A percentile compares a stretch with the other conserved stretches of the same genome.
phyloP scores from a whole-genome alignment of 306 rosid genomes.

The Rosa multiflora region DNA sequence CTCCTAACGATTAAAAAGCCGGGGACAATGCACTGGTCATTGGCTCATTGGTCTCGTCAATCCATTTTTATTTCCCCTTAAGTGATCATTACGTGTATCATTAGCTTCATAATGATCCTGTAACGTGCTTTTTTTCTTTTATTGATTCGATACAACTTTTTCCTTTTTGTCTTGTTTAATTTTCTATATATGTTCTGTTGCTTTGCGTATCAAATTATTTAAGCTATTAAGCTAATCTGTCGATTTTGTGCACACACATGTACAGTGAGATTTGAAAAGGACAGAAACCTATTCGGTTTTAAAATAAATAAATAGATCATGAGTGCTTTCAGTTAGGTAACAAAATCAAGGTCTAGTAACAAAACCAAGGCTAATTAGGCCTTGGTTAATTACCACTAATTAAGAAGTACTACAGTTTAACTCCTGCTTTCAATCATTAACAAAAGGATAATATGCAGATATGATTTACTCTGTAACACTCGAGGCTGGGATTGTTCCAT shows the following conservation, averaged over 20 bases:
- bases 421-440: too few relatives aligned
- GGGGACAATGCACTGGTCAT: not conserved
- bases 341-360: not conserved
- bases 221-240: not conserved
- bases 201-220: not conserved
- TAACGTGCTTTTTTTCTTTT: too few relatives aligned
- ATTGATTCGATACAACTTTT: too few relatives aligned
- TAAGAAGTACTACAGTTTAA: too few relatives aligned
- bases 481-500: too few relatives aligned
- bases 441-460: too few relatives aligned
- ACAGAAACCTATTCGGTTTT: not conserved
- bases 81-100: slow-evolving; percentile 3
- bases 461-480: too few relatives aligned
- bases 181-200: not conserved
- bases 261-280: not conserved
- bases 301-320: not conserved
- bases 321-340: not conserved
- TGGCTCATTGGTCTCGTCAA: not conserved
- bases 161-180: not conserved
- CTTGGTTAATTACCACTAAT: not conserved
- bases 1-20: not conserved
- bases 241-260: not conserved
- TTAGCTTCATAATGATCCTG: not conserved
- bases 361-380: not conserved
- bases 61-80: not conserved